A percentile compares a stretch with the other conserved stretches of the same genome.
Evolutionary conservation across 306 rosid species (phyloP).

Genomic region (Trifolium pratense): DNA sequence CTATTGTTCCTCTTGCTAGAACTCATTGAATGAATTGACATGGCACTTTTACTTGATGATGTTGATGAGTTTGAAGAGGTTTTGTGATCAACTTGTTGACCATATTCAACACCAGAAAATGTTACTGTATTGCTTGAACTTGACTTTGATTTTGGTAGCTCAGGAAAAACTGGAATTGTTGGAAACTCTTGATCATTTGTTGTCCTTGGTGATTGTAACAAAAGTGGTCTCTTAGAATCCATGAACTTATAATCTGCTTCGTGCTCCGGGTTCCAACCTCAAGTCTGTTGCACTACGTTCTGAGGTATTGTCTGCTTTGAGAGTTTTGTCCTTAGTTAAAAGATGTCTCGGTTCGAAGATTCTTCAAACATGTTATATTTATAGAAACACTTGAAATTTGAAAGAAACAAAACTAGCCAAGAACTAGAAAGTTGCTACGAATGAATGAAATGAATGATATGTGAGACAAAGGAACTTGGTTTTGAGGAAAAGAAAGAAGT

Average conservation of each 20-base stretch:
- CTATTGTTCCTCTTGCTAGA: conserved; percentile 51
- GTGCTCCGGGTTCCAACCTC: not conserved
- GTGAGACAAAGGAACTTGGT: not conserved
- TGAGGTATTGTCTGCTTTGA: not conserved
- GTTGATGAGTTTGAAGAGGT: conserved; percentile 35
- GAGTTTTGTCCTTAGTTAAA: not conserved
- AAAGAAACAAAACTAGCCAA: conserved; percentile 6
- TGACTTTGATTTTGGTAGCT: conserved; percentile 50
- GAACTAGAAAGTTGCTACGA: not conserved
- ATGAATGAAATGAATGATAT: not conserved
- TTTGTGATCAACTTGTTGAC: conserved; percentile 38
- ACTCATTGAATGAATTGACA: conserved; percentile 59
- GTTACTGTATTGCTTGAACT: conserved; percentile 46
- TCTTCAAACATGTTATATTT: not conserved
- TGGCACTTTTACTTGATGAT: conserved; percentile 57
- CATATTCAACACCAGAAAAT: conserved; percentile 49
- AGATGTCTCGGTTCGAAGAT: not conserved
- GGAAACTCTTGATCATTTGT: conserved; percentile 43
- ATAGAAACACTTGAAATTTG: not conserved
- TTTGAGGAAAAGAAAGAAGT: not conserved
- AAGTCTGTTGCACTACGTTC: not conserved
- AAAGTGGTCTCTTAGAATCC: conserved; percentile 59
- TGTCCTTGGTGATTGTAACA: conserved; percentile 60
- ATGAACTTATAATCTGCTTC: not conserved
- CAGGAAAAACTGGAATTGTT: conserved; percentile 38